Evolutionary conservation across 2,329 filamentous ascomycete genomes (phyloP), one percentile per base, ranked within the genome.

Genomic region (Xylariaceae sp.): DNA sequence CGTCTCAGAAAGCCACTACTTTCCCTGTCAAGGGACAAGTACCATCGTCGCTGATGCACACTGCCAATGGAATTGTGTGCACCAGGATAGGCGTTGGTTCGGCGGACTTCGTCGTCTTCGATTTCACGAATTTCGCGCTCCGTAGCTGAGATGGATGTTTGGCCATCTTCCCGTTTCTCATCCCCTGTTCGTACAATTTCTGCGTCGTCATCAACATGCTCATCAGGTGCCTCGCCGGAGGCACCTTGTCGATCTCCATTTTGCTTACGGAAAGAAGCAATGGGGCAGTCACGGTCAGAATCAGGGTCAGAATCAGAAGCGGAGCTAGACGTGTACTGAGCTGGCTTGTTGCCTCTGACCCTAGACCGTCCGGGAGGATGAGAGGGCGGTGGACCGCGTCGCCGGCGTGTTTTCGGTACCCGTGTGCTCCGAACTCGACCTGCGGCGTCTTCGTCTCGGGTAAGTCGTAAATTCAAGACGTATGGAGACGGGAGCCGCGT

Each of bases 11-110:
- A 87, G 5, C 85, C 85, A 45, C 79, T 83, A 5, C 74, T 78
- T 22, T 63, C 65, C 12, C 82, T 74, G 61, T 89, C 86, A 1
- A 89, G 71, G 11, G 79, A 80, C 16, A 88, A 61, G 53, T 81
- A 87, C 87, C 85, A 89, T 40, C 75, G 74, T 5, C 86, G 76
- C 65, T 89, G 85, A 60, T 89, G 80, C 4, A 89, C 72, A 36
- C 84, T 88, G 6, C 79, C 82, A 39, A 89, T 84, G 2, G 75
- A 80, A 60, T 89, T 89, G 1, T 62, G 73, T 0, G 87, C 83
- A 5, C 86, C 86, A 0, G 79, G 70, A 60, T 89, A 89, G 5
- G 86, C 83, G 60, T 89, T 89, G 6, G 77, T 81, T 2, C 65
- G 65, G 7, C 82, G 78, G 19, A 86, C 78, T 28, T 78, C 68